phyloP scores from a whole-genome alignment of 108 stramenopile genomes.

The Cyclostephanos invisitatus region DNA sequence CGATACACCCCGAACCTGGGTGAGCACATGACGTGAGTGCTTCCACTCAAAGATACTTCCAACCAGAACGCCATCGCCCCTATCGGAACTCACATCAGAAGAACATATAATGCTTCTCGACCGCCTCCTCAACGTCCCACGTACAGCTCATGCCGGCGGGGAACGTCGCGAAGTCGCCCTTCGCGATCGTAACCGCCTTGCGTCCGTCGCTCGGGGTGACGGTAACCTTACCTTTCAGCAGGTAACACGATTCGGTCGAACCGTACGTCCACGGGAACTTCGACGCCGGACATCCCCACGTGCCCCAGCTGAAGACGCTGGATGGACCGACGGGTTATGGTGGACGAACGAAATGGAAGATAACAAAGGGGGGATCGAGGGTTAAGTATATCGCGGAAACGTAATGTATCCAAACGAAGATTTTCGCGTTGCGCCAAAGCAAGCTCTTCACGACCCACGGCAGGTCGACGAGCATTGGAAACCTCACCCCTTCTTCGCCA shows the following conservation, averaged over 20 bases:
- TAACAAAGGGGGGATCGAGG: neutral
- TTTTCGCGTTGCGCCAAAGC: neutral
- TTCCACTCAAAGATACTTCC: too few species aligned
- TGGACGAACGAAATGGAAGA: neutral
- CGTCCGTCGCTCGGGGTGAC: constrained; percentile 74
- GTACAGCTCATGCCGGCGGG: constrained; percentile 82
- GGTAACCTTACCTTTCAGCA: constrained; percentile 68
- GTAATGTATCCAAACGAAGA: neutral
- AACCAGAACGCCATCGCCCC: too few species aligned
- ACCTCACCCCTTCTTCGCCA: constrained; percentile 65
- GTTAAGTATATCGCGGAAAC: too few species aligned
- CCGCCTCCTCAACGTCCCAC: constrained; percentile 75
- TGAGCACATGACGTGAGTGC: too few species aligned
- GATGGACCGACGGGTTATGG: neutral
- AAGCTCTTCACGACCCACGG: neutral
- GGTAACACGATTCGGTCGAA: constrained; percentile 64
- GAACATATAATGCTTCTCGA: constrained; percentile 78
- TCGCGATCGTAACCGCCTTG: constrained; percentile 60
- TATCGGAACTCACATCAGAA: constrained; percentile 20
- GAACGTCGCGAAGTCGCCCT: constrained; percentile 78
- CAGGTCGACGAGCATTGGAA: constrained; percentile 7
- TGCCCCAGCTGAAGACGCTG: constrained; percentile 59
- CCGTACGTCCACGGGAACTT: constrained; percentile 86
- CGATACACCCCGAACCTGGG: too few species aligned
- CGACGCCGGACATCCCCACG: constrained; percentile 70